These are phyloP conservation scores for Ophiostoma sp. DNA, from an alignment of 2,329 filamentous ascomycete genomes.

Conservation along the genomic window DNA sequence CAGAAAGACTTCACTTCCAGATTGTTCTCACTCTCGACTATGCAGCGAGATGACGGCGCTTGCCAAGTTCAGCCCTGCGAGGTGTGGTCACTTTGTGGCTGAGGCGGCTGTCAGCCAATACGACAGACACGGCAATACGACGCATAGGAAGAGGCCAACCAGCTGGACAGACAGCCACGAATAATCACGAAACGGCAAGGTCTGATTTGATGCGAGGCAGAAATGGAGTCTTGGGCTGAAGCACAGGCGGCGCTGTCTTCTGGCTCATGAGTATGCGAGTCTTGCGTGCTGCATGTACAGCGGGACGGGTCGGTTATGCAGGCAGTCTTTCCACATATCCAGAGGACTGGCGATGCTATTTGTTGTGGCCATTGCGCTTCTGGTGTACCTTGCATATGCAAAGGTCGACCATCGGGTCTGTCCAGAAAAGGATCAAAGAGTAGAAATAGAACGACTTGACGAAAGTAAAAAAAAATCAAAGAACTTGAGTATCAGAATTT, in stretches of 20 bases:
- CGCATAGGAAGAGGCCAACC: not conserved
- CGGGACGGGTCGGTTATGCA: conserved; percentile 4
- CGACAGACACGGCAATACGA: not conserved
- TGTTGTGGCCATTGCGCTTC: not conserved
- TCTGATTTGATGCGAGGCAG: not conserved
- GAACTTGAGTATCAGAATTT: not conserved
- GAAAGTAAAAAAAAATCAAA: not conserved
- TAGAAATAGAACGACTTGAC: not conserved
- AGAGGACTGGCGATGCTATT: too few relatives aligned
- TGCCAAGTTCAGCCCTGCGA: not conserved
- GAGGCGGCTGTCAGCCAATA: conserved; percentile 9
- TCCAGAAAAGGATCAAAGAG: not conserved
- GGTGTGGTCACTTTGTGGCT: conserved; percentile 6
- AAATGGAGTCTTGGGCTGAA: not conserved
- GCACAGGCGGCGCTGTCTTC: not conserved
- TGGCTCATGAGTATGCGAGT: not conserved
- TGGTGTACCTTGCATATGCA: conserved; percentile 9
- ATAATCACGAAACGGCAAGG: not conserved
- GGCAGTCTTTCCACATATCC: not conserved
- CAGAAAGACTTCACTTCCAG: not conserved
- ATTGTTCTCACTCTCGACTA: not conserved
- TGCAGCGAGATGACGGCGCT: not conserved
- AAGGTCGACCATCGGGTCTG: not conserved
- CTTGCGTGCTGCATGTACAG: not conserved
- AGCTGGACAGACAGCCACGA: not conserved